Evolutionary conservation across 2,329 filamentous ascomycete genomes (phyloP).

Genomic region (Microsporum canis): DNA sequence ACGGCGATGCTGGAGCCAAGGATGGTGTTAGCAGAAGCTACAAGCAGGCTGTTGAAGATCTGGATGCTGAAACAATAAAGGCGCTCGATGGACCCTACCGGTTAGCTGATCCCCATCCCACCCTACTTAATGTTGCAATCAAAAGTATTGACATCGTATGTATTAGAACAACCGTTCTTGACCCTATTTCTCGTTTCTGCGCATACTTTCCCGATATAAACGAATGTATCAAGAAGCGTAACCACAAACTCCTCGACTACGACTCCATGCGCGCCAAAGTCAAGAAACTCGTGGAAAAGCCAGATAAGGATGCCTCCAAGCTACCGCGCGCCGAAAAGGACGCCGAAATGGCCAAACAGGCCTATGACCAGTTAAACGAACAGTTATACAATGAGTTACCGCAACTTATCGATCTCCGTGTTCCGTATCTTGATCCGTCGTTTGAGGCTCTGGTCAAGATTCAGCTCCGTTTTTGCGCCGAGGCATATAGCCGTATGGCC

Average conservation of each 20-base stretch:
- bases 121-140: neutral
- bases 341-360: constrained; percentile 80
- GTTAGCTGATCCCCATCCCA: constrained; percentile 30
- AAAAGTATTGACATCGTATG: neutral
- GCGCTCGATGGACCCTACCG: constrained; percentile 92
- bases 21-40: constrained; percentile 95
- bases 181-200: constrained; percentile 92
- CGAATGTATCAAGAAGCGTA: constrained; percentile 97
- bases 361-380: constrained; percentile 95
- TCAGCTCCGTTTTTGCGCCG: constrained; percentile 91
- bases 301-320: constrained; percentile 96
- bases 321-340: constrained; percentile 93
- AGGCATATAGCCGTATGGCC: constrained; percentile 95
- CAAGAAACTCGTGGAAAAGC: constrained; percentile 94
- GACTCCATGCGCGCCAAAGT: constrained; percentile 91
- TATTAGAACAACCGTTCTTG: constrained; percentile 71
- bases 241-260: constrained; percentile 97
- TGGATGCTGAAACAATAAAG: constrained; percentile 97
- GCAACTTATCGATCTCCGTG: constrained; percentile 89
- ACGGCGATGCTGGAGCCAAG: constrained; percentile 86
- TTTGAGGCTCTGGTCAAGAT: constrained; percentile 99
- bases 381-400: constrained; percentile 87
- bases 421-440: constrained; percentile 91
- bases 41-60: constrained; percentile 94
- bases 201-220: constrained; percentile 99